A percentile compares a stretch with the other conserved stretches of the same genome.
Evolutionary conservation across 2,329 filamentous ascomycete genomes (phyloP).

Genomic region (Keithomyces neogunnii): DNA sequence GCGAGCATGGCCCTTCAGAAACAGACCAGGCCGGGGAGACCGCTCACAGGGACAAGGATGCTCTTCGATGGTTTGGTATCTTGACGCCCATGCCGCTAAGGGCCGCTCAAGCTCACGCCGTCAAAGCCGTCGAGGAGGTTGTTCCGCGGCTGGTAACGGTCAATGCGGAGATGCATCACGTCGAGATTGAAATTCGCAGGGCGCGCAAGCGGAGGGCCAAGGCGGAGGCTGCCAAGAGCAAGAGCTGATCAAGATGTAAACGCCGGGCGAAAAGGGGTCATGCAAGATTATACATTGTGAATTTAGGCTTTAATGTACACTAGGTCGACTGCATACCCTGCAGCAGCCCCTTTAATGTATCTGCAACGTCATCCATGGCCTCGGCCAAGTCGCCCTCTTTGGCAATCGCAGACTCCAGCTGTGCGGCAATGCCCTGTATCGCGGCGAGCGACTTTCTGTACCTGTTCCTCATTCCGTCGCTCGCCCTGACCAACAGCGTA

Average conservation of each 20-base stretch:
- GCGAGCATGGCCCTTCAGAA: background rate
- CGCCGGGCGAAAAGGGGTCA: too few relatives aligned
- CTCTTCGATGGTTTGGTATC: constrained; percentile 50
- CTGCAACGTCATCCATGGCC: constrained; percentile 36
- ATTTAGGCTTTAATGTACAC: background rate
- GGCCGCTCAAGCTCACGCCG: constrained; percentile 51
- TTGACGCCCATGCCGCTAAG: constrained; percentile 44
- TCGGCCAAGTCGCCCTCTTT: constrained; percentile 26
- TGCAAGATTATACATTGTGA: background rate
- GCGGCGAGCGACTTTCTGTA: constrained; percentile 44
- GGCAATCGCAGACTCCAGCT: constrained; percentile 27
- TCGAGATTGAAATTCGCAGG: constrained; percentile 62
- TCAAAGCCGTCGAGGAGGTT: constrained; percentile 45
- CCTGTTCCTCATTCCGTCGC: constrained; percentile 36
- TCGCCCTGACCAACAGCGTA: constrained; percentile 39
- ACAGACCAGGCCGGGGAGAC: constrained; percentile 2
- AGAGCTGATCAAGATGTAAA: background rate
- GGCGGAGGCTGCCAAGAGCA: constrained; percentile 26
- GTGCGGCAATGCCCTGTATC: constrained; percentile 37
- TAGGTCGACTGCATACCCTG: background rate
- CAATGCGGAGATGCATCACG: constrained; percentile 49
- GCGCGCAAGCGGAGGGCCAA: constrained; percentile 47
- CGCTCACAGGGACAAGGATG: constrained; percentile 20
- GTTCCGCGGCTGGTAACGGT: constrained; percentile 50
- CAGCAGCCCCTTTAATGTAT: constrained; percentile 19